phyloP scores from a whole-genome alignment of 805 yeast species.

The Lachancea dasiensis region DNA sequence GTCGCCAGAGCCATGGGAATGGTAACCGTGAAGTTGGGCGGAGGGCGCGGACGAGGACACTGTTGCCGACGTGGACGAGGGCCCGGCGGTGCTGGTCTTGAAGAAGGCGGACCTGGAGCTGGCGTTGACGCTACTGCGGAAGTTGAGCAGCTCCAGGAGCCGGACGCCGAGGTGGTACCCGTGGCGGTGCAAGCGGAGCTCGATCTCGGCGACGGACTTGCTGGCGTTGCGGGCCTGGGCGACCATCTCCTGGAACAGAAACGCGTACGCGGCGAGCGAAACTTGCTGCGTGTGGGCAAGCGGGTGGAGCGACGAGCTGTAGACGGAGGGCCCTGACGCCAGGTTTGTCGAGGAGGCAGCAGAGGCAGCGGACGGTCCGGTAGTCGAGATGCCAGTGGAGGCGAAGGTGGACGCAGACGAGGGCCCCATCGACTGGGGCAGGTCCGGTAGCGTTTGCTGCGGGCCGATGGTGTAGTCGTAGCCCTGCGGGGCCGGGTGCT shows the following conservation, averaged over 20 bases:
- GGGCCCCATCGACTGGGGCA: background rate
- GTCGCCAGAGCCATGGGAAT: no score
- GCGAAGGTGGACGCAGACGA: constrained; percentile 3
- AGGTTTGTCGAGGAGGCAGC: background rate
- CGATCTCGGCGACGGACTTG: constrained; percentile 59
- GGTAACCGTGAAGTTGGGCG: no score
- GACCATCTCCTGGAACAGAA: constrained; percentile 66
- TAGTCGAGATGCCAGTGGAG: no score
- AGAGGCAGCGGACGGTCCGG: no score
- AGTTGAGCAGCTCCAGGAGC: constrained; percentile 50
- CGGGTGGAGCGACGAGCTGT: constrained; percentile 22
- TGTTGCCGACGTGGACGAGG: background rate
- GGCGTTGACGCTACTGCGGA: constrained; percentile 27
- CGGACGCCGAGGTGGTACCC: constrained; percentile 76
- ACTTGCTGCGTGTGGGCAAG: constrained; percentile 40
- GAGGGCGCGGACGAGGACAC: background rate
- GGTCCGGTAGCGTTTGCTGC: constrained; percentile 24
- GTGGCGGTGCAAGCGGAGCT: constrained; percentile 53
- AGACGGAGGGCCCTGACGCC: constrained; percentile 17
- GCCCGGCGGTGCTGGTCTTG: background rate
- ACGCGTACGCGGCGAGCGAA: constrained; percentile 61
- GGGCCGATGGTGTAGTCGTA: constrained; percentile 30
- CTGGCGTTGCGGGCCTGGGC: constrained; percentile 55
- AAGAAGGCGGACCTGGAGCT: constrained; percentile 5
- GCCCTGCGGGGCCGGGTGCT: constrained; percentile 12